Percentiles rank a stretch among this genome's conserved stretches.
Conservation (phyloP, 805 yeast species). For the Saturnispora halmiae region DNA sequence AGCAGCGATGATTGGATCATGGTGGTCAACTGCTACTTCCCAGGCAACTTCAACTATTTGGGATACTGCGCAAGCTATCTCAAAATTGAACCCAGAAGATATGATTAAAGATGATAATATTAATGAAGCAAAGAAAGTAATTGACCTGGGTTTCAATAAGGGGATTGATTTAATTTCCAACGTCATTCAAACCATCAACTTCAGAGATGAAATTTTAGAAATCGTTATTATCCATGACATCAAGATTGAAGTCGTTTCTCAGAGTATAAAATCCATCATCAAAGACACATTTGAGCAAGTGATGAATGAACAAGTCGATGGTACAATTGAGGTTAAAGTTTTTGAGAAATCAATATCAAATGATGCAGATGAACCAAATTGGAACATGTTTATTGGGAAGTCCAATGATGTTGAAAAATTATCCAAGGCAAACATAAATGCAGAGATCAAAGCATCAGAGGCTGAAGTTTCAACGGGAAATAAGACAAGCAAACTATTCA, state of each 20-base stretch:
- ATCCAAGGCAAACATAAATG: conserved; percentile 78
- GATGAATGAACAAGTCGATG: conserved; percentile 64
- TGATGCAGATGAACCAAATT: background rate
- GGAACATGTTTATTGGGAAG: conserved; percentile 57
- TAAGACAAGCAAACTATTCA: conserved; percentile 17
- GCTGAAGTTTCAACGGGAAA: conserved; percentile 16
- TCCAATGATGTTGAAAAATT: conserved; percentile 79
- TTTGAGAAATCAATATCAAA: conserved; percentile 39
- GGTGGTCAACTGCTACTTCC: conserved; percentile 69
- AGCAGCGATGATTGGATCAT: conserved; percentile 46
- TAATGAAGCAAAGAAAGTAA: conserved; percentile 29
- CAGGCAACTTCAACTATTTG: conserved; percentile 56
- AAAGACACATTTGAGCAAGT: conserved; percentile 50
- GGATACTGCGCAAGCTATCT: conserved; percentile 54
- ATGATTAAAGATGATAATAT: conserved; percentile 32
- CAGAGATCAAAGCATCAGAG: conserved; percentile 57
- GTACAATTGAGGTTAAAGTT: conserved; percentile 57
- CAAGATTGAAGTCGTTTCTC: conserved; percentile 33
- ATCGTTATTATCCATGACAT: conserved; percentile 63
- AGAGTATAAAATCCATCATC: conserved; percentile 32
- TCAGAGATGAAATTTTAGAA: conserved; percentile 44
- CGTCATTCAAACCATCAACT: conserved; percentile 31
- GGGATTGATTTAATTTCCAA: conserved; percentile 21
- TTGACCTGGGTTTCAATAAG: conserved; percentile 27
- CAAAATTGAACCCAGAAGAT: conserved; percentile 36